Conservation (phyloP, 2,329 filamentous ascomycete genomes). For the Phyllosticta paracitricarpa region DNA sequence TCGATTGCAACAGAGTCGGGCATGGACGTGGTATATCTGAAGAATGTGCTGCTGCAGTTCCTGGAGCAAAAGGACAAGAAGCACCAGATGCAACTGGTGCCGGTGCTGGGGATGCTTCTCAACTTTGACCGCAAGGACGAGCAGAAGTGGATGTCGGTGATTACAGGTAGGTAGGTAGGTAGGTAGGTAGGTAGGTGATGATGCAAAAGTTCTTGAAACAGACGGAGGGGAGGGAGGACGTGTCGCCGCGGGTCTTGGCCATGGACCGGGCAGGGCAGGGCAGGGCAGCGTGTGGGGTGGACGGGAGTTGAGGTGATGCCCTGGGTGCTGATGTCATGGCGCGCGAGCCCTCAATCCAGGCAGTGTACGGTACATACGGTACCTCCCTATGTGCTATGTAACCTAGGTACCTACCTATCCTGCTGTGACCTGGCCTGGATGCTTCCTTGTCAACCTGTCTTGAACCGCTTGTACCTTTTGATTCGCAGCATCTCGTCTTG, state of each 20-base stretch:
- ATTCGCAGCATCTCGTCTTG: not conserved
- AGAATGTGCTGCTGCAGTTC: slow-evolving; percentile 74
- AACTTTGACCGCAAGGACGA: slow-evolving; percentile 72
- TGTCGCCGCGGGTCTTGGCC: not conserved
- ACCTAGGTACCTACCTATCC: too few relatives aligned
- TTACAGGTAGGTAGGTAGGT: slow-evolving; percentile 31
- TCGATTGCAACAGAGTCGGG: slow-evolving; percentile 17
- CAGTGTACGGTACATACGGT: too few relatives aligned
- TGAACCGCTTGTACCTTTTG: not conserved
- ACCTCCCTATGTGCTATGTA: too few relatives aligned
- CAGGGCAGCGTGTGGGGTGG: not conserved
- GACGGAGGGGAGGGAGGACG: not conserved
- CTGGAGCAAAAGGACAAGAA: slow-evolving; percentile 71
- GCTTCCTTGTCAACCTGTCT: not conserved
- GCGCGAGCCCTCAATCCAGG: not conserved
- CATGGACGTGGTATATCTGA: slow-evolving; percentile 60
- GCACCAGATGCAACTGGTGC: slow-evolving; percentile 64
- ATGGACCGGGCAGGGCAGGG: not conserved
- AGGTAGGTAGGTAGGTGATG: not conserved
- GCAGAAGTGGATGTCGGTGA: slow-evolving; percentile 75
- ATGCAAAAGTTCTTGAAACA: not conserved
- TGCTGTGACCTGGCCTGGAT: too few relatives aligned
- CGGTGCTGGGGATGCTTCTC: slow-evolving; percentile 65
- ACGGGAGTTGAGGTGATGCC: not conserved
- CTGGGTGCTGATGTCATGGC: not conserved